Evolutionary conservation across 2,329 filamentous ascomycete genomes (phyloP).

Genomic region (Penicillium sp.): DNA sequence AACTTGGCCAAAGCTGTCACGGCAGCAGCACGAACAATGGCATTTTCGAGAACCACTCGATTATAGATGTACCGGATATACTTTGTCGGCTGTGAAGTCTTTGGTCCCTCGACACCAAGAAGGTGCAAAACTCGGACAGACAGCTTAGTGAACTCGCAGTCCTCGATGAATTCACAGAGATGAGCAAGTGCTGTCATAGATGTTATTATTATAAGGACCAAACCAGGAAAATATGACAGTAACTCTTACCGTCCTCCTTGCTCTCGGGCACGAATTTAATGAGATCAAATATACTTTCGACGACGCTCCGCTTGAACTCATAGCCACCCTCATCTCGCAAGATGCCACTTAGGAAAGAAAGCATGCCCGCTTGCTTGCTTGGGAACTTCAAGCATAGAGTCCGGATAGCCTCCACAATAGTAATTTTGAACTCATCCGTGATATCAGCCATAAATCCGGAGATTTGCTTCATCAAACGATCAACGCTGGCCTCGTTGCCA

Average conservation of each 20-base stretch:
- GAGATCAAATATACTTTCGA: slow-evolving; percentile 98
- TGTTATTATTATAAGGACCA: slow-evolving; percentile 31
- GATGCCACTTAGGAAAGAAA: slow-evolving; percentile 96
- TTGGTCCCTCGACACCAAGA: slow-evolving; percentile 90
- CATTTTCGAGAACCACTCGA: slow-evolving; percentile 94
- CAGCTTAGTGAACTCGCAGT: slow-evolving; percentile 98
- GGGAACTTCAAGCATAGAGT: slow-evolving; percentile 98
- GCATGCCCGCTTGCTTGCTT: slow-evolving; percentile 96
- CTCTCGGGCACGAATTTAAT: slow-evolving; percentile 98
- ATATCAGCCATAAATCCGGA: slow-evolving; percentile 98
- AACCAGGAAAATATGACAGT: neutral
- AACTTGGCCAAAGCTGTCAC: slow-evolving; percentile 97
- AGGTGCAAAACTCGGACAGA: slow-evolving; percentile 94
- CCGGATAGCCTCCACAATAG: slow-evolving; percentile 97
- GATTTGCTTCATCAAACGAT: slow-evolving; percentile 98
- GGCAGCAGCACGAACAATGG: slow-evolving; percentile 90
- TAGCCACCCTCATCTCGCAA: slow-evolving; percentile 95
- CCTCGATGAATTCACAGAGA: slow-evolving; percentile 98
- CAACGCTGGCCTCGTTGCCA: slow-evolving; percentile 95
- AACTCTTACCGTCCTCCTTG: slow-evolving; percentile 63
- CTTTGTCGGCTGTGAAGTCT: slow-evolving; percentile 94
- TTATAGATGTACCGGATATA: slow-evolving; percentile 99
- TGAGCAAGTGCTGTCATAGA: slow-evolving; percentile 74
- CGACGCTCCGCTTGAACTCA: slow-evolving; percentile 96
- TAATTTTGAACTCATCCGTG: slow-evolving; percentile 99